phyloP scores from a whole-genome alignment of 306 rosid species.

The Cucurbita ficifolia region DNA sequence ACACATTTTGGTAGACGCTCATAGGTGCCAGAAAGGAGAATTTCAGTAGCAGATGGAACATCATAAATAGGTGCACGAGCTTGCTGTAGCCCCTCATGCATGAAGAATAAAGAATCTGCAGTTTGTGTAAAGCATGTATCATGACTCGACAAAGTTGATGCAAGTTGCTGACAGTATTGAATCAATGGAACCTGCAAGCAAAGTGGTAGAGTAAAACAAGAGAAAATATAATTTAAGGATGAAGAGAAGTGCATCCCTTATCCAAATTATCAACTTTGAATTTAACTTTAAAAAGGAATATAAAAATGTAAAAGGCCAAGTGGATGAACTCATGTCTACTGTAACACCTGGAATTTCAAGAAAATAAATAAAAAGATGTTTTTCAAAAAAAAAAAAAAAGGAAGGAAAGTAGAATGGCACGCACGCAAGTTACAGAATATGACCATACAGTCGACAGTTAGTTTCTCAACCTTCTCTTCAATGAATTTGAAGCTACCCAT shows the following conservation, averaged over 20 bases:
- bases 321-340: background rate
- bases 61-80: conserved; percentile 97
- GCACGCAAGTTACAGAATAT: too few relatives aligned
- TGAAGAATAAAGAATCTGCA: conserved; percentile 91
- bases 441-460: too few relatives aligned
- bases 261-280: background rate
- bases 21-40: conserved; percentile 73
- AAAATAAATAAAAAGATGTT: too few relatives aligned
- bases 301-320: background rate
- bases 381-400: too few relatives aligned
- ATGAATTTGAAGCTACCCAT: too few relatives aligned
- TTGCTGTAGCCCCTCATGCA: conserved; percentile 98
- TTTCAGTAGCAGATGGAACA: conserved; percentile 86
- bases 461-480: too few relatives aligned
- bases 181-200: conserved; percentile 75
- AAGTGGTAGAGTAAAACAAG: background rate
- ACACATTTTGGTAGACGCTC: conserved; percentile 76
- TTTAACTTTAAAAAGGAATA: background rate
- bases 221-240: background rate
- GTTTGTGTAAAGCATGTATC: conserved; percentile 93
- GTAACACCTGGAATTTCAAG: too few relatives aligned
- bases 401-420: too few relatives aligned
- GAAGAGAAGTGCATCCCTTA: background rate
- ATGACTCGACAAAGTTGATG: conserved; percentile 82
- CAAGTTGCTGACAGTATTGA: conserved; percentile 80